Conservation (phyloP, 1,284 basidiomycete species). For the Fistulinella cinereoalba region DNA sequence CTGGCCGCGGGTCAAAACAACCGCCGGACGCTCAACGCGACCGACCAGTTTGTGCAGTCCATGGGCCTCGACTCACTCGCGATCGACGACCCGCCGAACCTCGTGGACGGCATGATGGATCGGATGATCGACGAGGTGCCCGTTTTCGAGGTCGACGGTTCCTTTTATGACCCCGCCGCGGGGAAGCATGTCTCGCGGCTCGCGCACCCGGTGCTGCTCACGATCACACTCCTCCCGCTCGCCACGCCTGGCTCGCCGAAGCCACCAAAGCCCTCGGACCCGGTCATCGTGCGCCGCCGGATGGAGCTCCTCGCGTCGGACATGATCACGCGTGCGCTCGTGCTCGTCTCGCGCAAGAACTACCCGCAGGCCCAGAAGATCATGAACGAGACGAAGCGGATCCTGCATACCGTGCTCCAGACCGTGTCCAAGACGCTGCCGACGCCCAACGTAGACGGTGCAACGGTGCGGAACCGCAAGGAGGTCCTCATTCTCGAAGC, state of each 20-base stretch:
- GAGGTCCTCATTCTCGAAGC: slow-evolving; percentile 69
- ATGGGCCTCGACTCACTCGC: slow-evolving; percentile 73
- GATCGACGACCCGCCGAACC: slow-evolving; percentile 67
- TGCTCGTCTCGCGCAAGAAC: slow-evolving; percentile 85
- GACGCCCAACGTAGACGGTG: slow-evolving; percentile 45
- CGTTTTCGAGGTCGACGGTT: slow-evolving; percentile 87
- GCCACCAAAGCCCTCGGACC: slow-evolving; percentile 62
- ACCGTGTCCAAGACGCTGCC: slow-evolving; percentile 72
- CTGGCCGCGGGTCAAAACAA: slow-evolving; percentile 19
- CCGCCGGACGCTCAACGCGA: slow-evolving; percentile 56
- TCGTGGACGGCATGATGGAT: slow-evolving; percentile 84
- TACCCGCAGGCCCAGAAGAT: slow-evolving; percentile 84
- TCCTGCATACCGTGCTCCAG: slow-evolving; percentile 80
- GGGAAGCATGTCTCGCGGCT: slow-evolving; percentile 80
- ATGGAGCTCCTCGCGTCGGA: slow-evolving; percentile 93
- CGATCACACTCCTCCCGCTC: slow-evolving; percentile 78
- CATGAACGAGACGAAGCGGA: slow-evolving; percentile 84
- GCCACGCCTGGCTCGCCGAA: slow-evolving; percentile 40
- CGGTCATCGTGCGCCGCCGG: slow-evolving; percentile 83
- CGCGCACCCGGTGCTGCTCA: slow-evolving; percentile 84
- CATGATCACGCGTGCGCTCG: slow-evolving; percentile 91
- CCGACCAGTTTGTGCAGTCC: slow-evolving; percentile 77
- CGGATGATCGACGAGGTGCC: slow-evolving; percentile 92
- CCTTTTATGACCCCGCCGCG: slow-evolving; percentile 86
- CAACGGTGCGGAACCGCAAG: slow-evolving; percentile 62